Evolutionary conservation across 163 green algal genomes (phyloP).

Genomic region (Volvox carteri): DNA sequence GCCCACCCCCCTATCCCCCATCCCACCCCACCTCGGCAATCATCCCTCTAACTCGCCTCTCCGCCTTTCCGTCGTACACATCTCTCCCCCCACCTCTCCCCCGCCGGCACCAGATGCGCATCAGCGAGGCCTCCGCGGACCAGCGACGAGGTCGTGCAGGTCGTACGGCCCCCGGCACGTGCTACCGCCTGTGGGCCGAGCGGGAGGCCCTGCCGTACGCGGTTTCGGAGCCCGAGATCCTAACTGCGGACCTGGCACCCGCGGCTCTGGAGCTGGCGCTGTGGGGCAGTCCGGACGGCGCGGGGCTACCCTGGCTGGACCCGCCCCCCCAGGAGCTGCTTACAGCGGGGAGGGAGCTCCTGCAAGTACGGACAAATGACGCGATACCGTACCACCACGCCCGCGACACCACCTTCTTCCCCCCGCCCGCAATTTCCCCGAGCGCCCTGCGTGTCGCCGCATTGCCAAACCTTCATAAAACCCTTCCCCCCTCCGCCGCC

Average conservation of each 20-base stretch:
- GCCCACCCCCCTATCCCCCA: background rate
- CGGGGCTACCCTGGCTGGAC: constrained; percentile 70
- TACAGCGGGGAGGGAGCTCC: constrained; percentile 52
- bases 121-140: constrained; percentile 72
- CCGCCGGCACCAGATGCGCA: constrained; percentile 43
- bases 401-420: no score
- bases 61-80: no score
- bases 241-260: constrained; percentile 69
- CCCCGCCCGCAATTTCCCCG: no score
- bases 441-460: no score
- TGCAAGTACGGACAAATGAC: constrained; percentile 50
- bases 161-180: constrained; percentile 67
- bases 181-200: constrained; percentile 76
- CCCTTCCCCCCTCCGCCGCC: no score
- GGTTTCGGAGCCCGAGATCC: constrained; percentile 70
- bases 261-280: constrained; percentile 71
- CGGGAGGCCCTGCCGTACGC: constrained; percentile 40
- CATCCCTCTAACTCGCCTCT: background rate
- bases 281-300: constrained; percentile 60
- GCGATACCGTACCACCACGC: no score
- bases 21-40: background rate
- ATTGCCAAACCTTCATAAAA: no score
- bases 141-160: constrained; percentile 75
- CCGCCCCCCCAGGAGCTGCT: constrained; percentile 58
- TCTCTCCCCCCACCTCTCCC: background rate